Base-by-base conservation (phyloP, 768 basidiomycete species). In the Leccinum boreale region DNA sequence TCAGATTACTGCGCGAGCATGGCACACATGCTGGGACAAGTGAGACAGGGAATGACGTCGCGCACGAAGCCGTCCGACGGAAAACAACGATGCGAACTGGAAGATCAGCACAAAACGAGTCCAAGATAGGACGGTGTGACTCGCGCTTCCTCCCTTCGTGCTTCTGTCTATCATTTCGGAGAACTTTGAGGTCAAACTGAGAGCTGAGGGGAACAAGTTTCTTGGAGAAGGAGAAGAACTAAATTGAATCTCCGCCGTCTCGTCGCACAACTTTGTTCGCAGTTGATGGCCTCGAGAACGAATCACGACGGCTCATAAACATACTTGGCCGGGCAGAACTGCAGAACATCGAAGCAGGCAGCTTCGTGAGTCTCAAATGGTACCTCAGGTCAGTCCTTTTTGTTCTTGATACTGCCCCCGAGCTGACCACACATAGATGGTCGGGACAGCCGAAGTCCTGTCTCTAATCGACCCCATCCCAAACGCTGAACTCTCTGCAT, bases 231-330 rank as follows among this genome's bases (percentile, higher is more conserved):
- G 28, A 9, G 10, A 29, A 29, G 29, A 29, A 29, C 29, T 29
- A 29, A 11, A 29, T 29, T 29, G 29, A 29, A 29, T 29, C 29
- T 29, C 29, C 29, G 29, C 29, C 29, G 29, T 29, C 29, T 29
- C 29, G 4, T 29, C 29, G n/a, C n/a, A n/a, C 55, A 62, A 69
- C 47, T 62, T 62, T 50, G 71, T 73, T 6, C 72, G 62, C 53
- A 88, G 89, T 98, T 46, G 94, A 96, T 78, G 94, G 94, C 1
- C 78, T 97, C 11, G 93, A 96, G 75, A 96, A 96, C 65, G 90
- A 97, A 66, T 85, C 86, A 62, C 78, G 81, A 0, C 75, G 89
- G 61, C 81, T 98, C 55, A 85, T 98, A 56, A 82, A 90, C 60
- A 77, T 85, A 12, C 83, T 98, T 11, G 83, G 81, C 3, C 70